Evolutionary conservation across 2,329 filamentous ascomycete species (phyloP).

Genomic region (Neonectria coccinea): DNA sequence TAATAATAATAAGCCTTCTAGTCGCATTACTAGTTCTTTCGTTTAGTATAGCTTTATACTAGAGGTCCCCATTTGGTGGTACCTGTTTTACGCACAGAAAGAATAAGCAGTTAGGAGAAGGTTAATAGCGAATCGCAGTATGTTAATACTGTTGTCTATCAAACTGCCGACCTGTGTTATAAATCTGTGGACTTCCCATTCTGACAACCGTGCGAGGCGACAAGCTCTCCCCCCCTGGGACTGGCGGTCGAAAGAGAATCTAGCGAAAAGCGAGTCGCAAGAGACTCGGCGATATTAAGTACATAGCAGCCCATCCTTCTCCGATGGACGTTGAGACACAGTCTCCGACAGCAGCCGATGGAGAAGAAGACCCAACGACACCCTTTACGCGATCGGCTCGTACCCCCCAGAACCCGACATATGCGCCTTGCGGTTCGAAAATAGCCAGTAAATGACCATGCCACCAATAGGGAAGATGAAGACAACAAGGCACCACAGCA

Average conservation of each 20-base stretch:
- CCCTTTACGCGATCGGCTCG: constrained; percentile 57
- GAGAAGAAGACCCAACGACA: constrained; percentile 53
- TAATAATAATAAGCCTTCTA: not conserved
- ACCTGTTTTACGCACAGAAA: no score
- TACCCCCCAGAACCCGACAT: constrained; percentile 65
- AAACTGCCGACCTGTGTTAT: no score
- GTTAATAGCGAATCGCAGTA: no score
- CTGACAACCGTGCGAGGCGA: no score
- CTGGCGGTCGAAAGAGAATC: no score
- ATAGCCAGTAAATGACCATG: constrained; percentile 72
- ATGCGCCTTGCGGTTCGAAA: constrained; percentile 70
- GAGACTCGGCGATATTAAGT: constrained; percentile 7
- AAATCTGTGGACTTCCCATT: no score
- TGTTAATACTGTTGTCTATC: no score
- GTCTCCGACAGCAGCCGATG: constrained; percentile 41
- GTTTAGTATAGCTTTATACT: not conserved
- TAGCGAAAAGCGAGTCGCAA: no score
- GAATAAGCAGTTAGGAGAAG: no score
- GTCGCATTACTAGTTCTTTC: not conserved
- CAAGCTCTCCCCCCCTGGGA: no score
- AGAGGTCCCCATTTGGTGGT: not conserved
- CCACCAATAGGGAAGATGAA: constrained; percentile 74
- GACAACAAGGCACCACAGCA: constrained; percentile 72
- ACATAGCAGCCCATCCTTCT: constrained; percentile 35
- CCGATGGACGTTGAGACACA: constrained; percentile 52